phyloP scores from a whole-genome alignment of 2,329 filamentous ascomycete species.

The Aspergillus awamori region DNA sequence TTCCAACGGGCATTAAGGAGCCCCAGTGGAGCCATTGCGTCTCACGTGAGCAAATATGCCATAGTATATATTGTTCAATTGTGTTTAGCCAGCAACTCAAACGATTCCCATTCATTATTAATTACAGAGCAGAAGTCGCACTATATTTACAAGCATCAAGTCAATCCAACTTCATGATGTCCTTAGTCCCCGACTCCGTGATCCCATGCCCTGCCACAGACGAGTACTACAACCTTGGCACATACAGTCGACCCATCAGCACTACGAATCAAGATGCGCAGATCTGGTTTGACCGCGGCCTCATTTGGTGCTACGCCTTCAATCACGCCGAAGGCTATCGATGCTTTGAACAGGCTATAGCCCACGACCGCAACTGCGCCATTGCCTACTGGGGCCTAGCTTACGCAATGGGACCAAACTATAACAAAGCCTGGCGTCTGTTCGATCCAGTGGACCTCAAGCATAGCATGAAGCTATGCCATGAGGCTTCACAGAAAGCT shows the following conservation, averaged over 20 bases:
- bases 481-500: slow-evolving; percentile 37
- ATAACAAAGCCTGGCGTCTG: slow-evolving; percentile 74
- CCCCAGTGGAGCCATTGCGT: no score
- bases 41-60: no score
- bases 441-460: slow-evolving; percentile 65
- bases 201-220: not conserved
- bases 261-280: slow-evolving; percentile 37
- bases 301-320: slow-evolving; percentile 44
- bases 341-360: slow-evolving; percentile 35
- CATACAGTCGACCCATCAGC: slow-evolving; percentile 40
- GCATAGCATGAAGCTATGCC: slow-evolving; percentile 48
- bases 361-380: slow-evolving; percentile 32
- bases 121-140: accelerated
- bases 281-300: slow-evolving; percentile 43
- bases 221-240: slow-evolving; percentile 35
- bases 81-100: no score
- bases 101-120: no score
- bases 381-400: slow-evolving; percentile 48
- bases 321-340: slow-evolving; percentile 37
- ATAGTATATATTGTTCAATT: no score
- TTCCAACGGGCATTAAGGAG: no score
- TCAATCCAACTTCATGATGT: no score
- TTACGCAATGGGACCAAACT: slow-evolving; percentile 71
- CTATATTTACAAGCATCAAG: no score
- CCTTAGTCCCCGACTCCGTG: no score